These are phyloP conservation scores for Astraeus odoratus DNA, from an alignment of 768 basidiomycete species.

Conservation along the genomic window DNA sequence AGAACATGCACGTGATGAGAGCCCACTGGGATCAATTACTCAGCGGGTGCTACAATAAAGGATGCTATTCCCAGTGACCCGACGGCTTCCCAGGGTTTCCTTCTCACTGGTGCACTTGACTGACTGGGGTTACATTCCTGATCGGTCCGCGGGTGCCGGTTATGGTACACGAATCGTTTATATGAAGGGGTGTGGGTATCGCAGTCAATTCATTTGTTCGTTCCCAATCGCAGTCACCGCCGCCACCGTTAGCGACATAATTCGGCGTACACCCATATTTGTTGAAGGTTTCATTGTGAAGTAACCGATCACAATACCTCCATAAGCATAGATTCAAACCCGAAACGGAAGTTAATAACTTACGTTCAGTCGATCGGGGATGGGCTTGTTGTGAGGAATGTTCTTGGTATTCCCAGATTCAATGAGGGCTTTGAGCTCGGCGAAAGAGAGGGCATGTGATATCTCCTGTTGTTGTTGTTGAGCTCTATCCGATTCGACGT, in stretches of 20 bases:
- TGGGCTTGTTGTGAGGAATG: conserved; percentile 74
- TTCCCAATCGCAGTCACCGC: background rate
- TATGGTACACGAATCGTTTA: background rate
- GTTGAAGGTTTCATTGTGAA: background rate
- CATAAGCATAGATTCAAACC: background rate
- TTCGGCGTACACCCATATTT: background rate
- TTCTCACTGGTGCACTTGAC: conserved; percentile 42
- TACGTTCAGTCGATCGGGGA: conserved; percentile 64
- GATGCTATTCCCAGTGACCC: background rate
- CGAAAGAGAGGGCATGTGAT: conserved; percentile 51
- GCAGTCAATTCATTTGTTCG: background rate
- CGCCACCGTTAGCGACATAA: background rate
- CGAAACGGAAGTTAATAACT: conserved; percentile 13
- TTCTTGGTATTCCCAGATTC: conserved; percentile 63
- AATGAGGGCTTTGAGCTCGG: conserved; percentile 64
- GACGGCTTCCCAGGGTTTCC: conserved; percentile 63
- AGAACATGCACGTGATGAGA: no score
- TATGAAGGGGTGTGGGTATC: background rate
- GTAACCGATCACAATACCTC: background rate
- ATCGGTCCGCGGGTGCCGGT: background rate
- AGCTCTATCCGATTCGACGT: background rate
- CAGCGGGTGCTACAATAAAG: background rate
- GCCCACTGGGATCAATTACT: no score
- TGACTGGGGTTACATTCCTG: conserved; percentile 53
- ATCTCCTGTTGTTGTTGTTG: background rate